Conservation (phyloP, 352 stramenopile genomes). For the Phytophthora melonis region DNA sequence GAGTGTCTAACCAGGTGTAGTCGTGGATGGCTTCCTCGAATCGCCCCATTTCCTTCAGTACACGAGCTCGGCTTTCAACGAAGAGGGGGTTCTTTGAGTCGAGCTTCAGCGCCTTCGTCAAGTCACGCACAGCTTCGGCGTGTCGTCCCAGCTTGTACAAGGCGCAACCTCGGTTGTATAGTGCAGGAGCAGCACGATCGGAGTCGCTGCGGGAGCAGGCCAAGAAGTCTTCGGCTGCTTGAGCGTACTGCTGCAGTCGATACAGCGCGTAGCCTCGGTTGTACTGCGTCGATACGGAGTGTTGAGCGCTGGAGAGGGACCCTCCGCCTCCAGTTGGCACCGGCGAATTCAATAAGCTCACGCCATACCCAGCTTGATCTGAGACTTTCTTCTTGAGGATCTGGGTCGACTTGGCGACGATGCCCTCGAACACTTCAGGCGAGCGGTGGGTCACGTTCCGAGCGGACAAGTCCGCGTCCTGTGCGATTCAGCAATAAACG, state of each 20-base stretch:
- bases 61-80: constrained; percentile 67
- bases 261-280: constrained; percentile 72
- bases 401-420: constrained; percentile 42
- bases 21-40: constrained; percentile 80
- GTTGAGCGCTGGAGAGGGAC: constrained; percentile 42
- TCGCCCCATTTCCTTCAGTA: constrained; percentile 66
- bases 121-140: constrained; percentile 59
- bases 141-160: constrained; percentile 58
- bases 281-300: constrained; percentile 51
- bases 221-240: constrained; percentile 66
- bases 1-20: constrained; percentile 70
- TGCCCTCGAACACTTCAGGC: constrained; percentile 41
- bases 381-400: constrained; percentile 60
- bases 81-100: constrained; percentile 72
- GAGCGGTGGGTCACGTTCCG: constrained; percentile 54
- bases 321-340: constrained; percentile 6
- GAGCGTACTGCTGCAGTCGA: constrained; percentile 53
- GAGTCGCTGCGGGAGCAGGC: constrained; percentile 56
- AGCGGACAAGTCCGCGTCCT: constrained; percentile 62
- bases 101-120: constrained; percentile 71
- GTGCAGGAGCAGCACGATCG: constrained; percentile 39
- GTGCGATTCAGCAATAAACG: not conserved
- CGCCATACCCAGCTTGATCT: constrained; percentile 17
- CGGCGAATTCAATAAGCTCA: constrained; percentile 3
- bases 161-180: constrained; percentile 75